These are phyloP conservation scores for Talaromyces nanjingensis DNA, from an alignment of 495 filamentous ascomycete genomes.

Conservation along the genomic window DNA sequence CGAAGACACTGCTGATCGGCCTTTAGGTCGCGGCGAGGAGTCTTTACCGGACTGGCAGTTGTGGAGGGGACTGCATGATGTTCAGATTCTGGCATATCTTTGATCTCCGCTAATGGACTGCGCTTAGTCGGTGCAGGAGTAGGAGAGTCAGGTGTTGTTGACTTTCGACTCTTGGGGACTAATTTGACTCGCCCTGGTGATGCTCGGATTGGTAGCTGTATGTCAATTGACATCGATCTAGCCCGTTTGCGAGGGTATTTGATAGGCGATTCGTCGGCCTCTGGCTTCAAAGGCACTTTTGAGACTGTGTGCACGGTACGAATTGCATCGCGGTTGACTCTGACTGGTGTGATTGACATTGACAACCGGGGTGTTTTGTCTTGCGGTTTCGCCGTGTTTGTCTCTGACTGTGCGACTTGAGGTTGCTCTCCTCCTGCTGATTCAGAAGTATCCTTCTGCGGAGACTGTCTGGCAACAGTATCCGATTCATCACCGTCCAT, in stretches of 20 bases:
- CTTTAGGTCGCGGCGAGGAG: slow-evolving; percentile 20
- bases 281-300: slow-evolving; percentile 68
- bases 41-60: slow-evolving; percentile 24
- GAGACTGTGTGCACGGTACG: slow-evolving; percentile 60
- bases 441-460: neutral
- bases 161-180: slow-evolving; percentile 1
- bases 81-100: neutral
- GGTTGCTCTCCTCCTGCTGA: neutral
- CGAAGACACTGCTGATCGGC: slow-evolving; percentile 36
- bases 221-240: slow-evolving; percentile 29
- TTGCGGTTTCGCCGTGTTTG: neutral
- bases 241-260: slow-evolving; percentile 51
- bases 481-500: slow-evolving; percentile 8
- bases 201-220: neutral
- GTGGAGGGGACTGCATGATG: slow-evolving; percentile 9
- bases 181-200: slow-evolving; percentile 1
- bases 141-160: neutral
- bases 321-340: slow-evolving; percentile 6
- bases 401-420: neutral
- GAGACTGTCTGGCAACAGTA: slow-evolving; percentile 2
- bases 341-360: slow-evolving; percentile 11
- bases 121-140: neutral
- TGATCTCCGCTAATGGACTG: neutral
- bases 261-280: slow-evolving; percentile 53
- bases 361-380: neutral